These are phyloP conservation scores for Lanmaoa rubissima DNA, from an alignment of 768 basidiomycete species.

Conservation along the genomic window DNA sequence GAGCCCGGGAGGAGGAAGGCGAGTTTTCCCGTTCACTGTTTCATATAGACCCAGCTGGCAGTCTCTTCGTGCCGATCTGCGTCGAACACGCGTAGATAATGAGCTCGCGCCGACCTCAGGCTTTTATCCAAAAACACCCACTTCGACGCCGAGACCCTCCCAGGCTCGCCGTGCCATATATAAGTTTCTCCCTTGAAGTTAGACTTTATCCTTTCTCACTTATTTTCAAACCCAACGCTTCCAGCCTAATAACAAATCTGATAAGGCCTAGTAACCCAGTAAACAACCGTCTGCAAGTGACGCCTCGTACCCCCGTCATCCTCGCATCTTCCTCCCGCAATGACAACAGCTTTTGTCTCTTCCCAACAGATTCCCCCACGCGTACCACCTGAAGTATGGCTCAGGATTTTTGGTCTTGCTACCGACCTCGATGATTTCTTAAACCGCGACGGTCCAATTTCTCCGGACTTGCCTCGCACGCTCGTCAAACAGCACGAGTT, in stretches of 20 bases:
- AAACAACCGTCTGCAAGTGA: not conserved
- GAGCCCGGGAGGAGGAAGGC: not conserved
- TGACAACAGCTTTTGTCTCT: conserved; percentile 6
- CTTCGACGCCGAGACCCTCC: conserved; percentile 8
- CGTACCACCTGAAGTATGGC: conserved; percentile 32
- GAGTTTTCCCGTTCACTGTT: not conserved
- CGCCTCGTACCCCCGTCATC: not conserved
- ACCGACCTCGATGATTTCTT: conserved; percentile 14
- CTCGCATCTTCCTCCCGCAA: conserved; percentile 1
- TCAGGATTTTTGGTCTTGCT: conserved; percentile 24
- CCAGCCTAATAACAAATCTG: not conserved
- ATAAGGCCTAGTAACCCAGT: not conserved
- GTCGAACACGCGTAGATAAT: not conserved
- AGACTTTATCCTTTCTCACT: conserved; percentile 1
- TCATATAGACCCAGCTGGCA: not conserved
- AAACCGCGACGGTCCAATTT: conserved; percentile 5
- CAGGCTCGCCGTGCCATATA: conserved; percentile 16
- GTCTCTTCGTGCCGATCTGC: not conserved
- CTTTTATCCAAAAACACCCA: not conserved
- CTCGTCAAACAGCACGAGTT: conserved; percentile 19
- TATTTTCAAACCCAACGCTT: not conserved
- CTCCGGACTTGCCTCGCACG: conserved; percentile 19
- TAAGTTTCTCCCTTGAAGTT: not conserved
- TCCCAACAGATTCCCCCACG: not conserved
- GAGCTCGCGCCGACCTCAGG: not conserved